phyloP scores from a whole-genome alignment of 2,329 filamentous ascomycete species.

The Botryotinia globosa region DNA sequence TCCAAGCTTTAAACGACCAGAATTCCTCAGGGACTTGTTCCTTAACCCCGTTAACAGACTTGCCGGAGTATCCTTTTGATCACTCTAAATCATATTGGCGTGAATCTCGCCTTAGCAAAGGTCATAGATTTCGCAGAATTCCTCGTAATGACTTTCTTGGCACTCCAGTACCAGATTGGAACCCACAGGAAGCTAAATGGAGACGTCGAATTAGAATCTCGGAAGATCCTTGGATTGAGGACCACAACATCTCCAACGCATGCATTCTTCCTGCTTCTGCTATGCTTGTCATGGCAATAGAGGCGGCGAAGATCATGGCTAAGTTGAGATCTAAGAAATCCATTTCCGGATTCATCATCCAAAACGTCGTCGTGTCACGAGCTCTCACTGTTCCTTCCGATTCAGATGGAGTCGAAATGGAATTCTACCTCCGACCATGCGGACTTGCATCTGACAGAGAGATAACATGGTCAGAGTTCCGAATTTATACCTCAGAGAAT shows the following conservation, averaged over 20 bases:
- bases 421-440: neutral
- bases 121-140: constrained; percentile 45
- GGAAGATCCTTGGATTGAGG: constrained; percentile 35
- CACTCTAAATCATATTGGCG: constrained; percentile 51
- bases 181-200: constrained; percentile 35
- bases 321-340: neutral
- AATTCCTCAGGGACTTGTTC: too few relatives aligned
- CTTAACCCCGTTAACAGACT: constrained; percentile 40
- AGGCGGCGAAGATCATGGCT: constrained; percentile 29
- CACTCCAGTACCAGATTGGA: constrained; percentile 26
- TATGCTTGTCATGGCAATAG: constrained; percentile 38
- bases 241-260: constrained; percentile 13
- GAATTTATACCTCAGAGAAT: neutral
- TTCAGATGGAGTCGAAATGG: neutral
- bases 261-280: constrained; percentile 35
- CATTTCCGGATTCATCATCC: neutral
- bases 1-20: neutral
- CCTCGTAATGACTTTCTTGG: constrained; percentile 42
- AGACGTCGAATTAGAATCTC: constrained; percentile 31
- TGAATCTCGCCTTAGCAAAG: constrained; percentile 47
- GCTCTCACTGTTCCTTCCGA: constrained; percentile 25
- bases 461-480: neutral
- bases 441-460: neutral
- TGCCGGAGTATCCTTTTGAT: constrained; percentile 54
- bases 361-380: constrained; percentile 11